These are phyloP conservation scores for Naganishia antarctica DNA, from an alignment of 768 basidiomycete species.

Conservation along the genomic window DNA sequence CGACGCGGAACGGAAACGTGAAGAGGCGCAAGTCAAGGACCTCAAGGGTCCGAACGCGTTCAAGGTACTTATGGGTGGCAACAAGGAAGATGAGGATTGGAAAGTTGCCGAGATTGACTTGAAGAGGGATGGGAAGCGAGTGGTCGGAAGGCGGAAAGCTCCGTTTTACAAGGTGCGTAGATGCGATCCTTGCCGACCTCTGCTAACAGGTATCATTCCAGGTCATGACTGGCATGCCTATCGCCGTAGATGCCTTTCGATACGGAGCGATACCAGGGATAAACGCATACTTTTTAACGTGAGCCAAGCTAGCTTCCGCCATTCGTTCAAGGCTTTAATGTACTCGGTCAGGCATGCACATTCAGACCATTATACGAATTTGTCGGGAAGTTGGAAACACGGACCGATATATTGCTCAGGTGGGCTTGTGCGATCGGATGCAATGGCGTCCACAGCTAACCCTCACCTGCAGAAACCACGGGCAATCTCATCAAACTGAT, in stretches of 20 bases:
- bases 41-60: slow-evolving; percentile 56
- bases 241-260: slow-evolving; percentile 94
- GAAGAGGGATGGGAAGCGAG: slow-evolving; percentile 45
- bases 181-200: not conserved
- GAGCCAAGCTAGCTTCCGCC: slow-evolving; percentile 28
- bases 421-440: slow-evolving; percentile 33
- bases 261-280: slow-evolving; percentile 87
- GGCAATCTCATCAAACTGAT: slow-evolving; percentile 88
- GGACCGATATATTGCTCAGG: slow-evolving; percentile 94
- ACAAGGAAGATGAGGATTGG: slow-evolving; percentile 77
- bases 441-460: too few species aligned
- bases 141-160: slow-evolving; percentile 59
- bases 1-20: slow-evolving; percentile 19
- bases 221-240: slow-evolving; percentile 86
- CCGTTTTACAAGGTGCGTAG: slow-evolving; percentile 82
- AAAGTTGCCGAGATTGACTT: slow-evolving; percentile 60
- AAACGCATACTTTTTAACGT: slow-evolving; percentile 89
- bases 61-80: slow-evolving; percentile 81
- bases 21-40: slow-evolving; percentile 29
- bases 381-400: slow-evolving; percentile 77
- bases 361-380: slow-evolving; percentile 91
- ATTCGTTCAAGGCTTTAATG: not conserved
- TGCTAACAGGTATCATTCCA: slow-evolving; percentile 23
- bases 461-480: slow-evolving; percentile 69
- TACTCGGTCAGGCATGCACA: slow-evolving; percentile 71